phyloP scores from a whole-genome alignment of 495 filamentous ascomycete genomes.

The Neurospora sp. region DNA sequence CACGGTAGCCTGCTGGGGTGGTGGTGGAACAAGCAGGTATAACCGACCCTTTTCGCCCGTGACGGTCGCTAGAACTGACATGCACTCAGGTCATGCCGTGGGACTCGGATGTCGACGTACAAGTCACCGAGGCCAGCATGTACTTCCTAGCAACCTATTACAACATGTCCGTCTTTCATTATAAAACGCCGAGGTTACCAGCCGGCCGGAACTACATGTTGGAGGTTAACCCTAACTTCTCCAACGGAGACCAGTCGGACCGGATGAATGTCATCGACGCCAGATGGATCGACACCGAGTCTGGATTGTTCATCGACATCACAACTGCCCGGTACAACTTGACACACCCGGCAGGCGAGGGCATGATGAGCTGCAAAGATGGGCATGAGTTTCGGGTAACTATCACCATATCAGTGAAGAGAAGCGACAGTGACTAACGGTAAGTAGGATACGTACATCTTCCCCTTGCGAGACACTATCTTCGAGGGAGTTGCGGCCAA shows the following conservation, averaged over 20 bases:
- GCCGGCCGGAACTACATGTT: conserved; percentile 50
- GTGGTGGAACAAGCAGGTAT: conserved; percentile 24
- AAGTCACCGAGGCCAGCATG: conserved; percentile 57
- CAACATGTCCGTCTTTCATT: conserved; percentile 54
- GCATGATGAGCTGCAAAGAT: conserved; percentile 32
- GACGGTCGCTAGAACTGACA: background rate
- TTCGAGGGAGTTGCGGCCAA: conserved; percentile 53
- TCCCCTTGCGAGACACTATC: conserved; percentile 35
- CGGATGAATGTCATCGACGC: conserved; percentile 63
- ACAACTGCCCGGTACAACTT: conserved; percentile 31
- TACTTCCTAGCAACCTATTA: conserved; percentile 51
- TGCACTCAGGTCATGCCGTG: conserved; percentile 51
- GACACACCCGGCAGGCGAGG: conserved; percentile 20
- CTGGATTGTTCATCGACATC: conserved; percentile 67
- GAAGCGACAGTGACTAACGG: background rate
- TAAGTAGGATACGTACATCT: conserved; percentile 27
- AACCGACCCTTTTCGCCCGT: background rate
- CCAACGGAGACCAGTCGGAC: conserved; percentile 49
- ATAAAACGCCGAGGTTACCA: conserved; percentile 33
- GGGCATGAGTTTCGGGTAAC: conserved; percentile 30
- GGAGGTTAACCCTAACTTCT: conserved; percentile 58
- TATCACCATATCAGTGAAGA: background rate
- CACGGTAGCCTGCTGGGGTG: conserved; percentile 18
- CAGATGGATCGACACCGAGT: conserved; percentile 62
- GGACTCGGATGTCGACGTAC: conserved; percentile 67